phyloP scores from a whole-genome alignment of 257 asterid genomes.

The Apocynum venetum region DNA sequence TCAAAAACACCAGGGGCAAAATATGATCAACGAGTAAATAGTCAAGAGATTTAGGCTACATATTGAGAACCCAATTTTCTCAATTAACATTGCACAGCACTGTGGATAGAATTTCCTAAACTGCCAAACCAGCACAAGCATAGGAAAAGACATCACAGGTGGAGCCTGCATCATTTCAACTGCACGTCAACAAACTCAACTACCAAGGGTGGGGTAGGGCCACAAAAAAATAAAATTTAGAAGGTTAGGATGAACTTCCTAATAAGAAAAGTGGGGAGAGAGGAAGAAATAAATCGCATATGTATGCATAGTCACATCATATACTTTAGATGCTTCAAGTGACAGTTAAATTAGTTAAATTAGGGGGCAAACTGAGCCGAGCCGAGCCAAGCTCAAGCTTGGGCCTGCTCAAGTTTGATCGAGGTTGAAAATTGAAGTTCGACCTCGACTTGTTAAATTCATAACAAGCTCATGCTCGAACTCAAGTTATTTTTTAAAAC shows the following conservation, averaged over 20 bases:
- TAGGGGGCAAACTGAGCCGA: no score
- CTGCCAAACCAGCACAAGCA: constrained; percentile 89
- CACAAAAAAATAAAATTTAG: background rate
- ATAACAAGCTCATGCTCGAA: no score
- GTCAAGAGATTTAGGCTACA: background rate
- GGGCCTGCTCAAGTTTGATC: no score
- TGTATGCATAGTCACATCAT: background rate
- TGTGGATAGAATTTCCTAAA: constrained; percentile 32
- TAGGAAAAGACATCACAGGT: constrained; percentile 79
- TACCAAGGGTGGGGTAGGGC: background rate
- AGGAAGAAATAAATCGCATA: background rate
- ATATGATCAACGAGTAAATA: constrained; percentile 1
- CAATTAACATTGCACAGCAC: constrained; percentile 7
- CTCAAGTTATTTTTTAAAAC: no score
- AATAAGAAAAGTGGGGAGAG: background rate
- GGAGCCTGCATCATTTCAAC: constrained; percentile 63
- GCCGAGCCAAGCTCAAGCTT: no score
- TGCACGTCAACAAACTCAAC: constrained; percentile 5
- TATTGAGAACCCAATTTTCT: background rate
- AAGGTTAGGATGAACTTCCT: background rate
- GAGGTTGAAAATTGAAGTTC: no score
- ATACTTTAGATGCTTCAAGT: background rate
- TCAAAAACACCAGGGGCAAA: background rate
- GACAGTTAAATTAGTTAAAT: background rate
- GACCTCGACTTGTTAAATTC: no score